A percentile compares a stretch with the other conserved stretches of the same genome.
Evolutionary conservation across 768 basidiomycete species (phyloP).

Genomic region (Dentipellis sp.): DNA sequence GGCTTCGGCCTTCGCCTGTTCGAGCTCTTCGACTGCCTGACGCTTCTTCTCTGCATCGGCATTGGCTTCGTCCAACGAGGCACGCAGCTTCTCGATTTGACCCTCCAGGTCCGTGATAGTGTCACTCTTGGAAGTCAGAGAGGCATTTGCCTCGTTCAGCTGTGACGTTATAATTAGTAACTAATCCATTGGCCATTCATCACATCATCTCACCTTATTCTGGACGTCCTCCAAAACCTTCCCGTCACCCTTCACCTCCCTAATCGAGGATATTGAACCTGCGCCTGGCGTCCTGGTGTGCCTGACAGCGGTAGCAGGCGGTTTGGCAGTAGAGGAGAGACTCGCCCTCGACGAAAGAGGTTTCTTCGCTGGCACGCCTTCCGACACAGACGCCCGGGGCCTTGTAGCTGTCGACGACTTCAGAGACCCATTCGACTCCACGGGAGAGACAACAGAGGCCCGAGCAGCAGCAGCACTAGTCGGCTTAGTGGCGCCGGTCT

Average conservation of each 20-base stretch:
- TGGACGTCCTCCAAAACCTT: constrained; percentile 50
- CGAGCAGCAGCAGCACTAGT: constrained; percentile 28
- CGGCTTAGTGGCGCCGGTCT: constrained; percentile 26
- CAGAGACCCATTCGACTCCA: constrained; percentile 30
- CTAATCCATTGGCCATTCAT: neutral
- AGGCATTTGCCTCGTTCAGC: constrained; percentile 52
- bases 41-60: constrained; percentile 41
- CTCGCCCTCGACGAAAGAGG: constrained; percentile 15
- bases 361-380: constrained; percentile 43
- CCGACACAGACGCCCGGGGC: constrained; percentile 62
- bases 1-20: constrained; percentile 36
- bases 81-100: constrained; percentile 39
- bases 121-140: constrained; percentile 42
- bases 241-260: constrained; percentile 56
- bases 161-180: constrained; percentile 18
- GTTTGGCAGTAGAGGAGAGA: constrained; percentile 23
- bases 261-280: constrained; percentile 66
- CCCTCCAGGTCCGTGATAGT: constrained; percentile 43
- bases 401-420: constrained; percentile 26
- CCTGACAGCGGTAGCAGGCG: constrained; percentile 27
- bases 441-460: constrained; percentile 47
- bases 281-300: constrained; percentile 33
- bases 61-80: constrained; percentile 36
- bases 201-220: constrained; percentile 34
- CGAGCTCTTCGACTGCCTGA: constrained; percentile 34